Evolutionary conservation across 2,329 filamentous ascomycete species (phyloP).

Genomic region (Mariannaea sp.): DNA sequence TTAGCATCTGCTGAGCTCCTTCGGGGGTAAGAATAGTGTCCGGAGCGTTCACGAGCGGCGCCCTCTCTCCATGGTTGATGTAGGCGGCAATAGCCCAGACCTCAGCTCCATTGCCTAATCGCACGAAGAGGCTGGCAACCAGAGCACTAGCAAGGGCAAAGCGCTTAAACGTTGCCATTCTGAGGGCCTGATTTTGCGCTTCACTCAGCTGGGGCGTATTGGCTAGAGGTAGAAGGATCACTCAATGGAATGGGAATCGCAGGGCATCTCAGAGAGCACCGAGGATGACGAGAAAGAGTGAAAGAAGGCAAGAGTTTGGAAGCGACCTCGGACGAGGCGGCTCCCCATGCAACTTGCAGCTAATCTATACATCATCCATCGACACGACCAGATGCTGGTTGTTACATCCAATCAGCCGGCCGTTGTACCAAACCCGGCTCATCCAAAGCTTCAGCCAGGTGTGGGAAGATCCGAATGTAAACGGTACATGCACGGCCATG

Average conservation of each 20-base stretch:
- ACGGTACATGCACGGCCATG: constrained; percentile 22
- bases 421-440: not conserved
- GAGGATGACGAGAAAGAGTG: constrained; percentile 4
- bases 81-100: constrained; percentile 57
- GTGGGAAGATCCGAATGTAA: constrained; percentile 18
- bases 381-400: constrained; percentile 2
- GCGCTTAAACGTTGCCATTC: constrained; percentile 28
- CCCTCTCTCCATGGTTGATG: constrained; percentile 59
- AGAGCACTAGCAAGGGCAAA: constrained; percentile 27
- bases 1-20: constrained; percentile 58
- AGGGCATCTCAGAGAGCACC: not conserved
- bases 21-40: constrained; percentile 52
- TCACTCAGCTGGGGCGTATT: not conserved
- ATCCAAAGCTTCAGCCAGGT: constrained; percentile 14
- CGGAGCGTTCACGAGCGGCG: constrained; percentile 44
- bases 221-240: not conserved
- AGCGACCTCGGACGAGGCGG: constrained; percentile 2
- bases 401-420: constrained; percentile 5
- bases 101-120: constrained; percentile 42
- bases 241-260: not conserved
- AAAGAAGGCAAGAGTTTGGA: constrained; percentile 1
- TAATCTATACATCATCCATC: constrained; percentile 30
- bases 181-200: constrained; percentile 6
- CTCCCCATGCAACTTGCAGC: constrained; percentile 9
- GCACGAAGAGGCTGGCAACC: constrained; percentile 36